Conservation (phyloP, 23 red algal genomes). For the Gracilariopsis chorda region DNA sequence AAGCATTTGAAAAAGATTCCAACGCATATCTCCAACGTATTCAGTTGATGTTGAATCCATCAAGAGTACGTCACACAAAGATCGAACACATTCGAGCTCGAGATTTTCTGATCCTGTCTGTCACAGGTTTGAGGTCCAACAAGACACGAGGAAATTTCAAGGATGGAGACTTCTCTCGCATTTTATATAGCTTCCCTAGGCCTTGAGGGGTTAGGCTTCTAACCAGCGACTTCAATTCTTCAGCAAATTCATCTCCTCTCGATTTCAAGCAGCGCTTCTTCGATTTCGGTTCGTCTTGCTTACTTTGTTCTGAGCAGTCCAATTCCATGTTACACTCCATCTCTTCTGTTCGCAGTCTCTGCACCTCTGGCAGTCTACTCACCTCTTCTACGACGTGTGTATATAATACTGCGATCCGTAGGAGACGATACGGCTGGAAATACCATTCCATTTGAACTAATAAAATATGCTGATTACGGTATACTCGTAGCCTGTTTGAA, state of each 20-base stretch:
- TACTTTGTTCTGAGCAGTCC: no score
- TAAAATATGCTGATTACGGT: neutral
- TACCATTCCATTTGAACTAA: constrained; percentile 58
- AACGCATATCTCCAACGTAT: constrained; percentile 22
- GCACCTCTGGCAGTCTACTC: constrained; percentile 13
- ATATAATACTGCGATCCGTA: constrained; percentile 31
- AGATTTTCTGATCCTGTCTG: neutral
- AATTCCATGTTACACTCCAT: no score
- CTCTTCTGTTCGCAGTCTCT: neutral
- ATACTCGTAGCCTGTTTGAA: neutral
- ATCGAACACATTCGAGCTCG: constrained; percentile 37
- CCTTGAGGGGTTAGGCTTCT: neutral
- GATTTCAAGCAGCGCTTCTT: neutral
- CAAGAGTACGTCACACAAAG: constrained; percentile 35
- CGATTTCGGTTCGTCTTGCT: neutral
- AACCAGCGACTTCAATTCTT: constrained; percentile 5
- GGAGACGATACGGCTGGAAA: constrained; percentile 43
- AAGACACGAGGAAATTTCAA: constrained; percentile 21
- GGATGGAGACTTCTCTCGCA: constrained; percentile 10
- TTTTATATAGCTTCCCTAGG: constrained; percentile 33
- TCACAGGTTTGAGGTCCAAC: neutral
- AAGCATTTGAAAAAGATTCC: constrained; percentile 32
- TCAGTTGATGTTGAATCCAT: constrained; percentile 22
- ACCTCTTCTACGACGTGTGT: constrained; percentile 50
- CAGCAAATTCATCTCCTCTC: constrained; percentile 19